phyloP scores from a whole-genome alignment of 352 stramenopile genomes.

The Pythium aristosporum region DNA sequence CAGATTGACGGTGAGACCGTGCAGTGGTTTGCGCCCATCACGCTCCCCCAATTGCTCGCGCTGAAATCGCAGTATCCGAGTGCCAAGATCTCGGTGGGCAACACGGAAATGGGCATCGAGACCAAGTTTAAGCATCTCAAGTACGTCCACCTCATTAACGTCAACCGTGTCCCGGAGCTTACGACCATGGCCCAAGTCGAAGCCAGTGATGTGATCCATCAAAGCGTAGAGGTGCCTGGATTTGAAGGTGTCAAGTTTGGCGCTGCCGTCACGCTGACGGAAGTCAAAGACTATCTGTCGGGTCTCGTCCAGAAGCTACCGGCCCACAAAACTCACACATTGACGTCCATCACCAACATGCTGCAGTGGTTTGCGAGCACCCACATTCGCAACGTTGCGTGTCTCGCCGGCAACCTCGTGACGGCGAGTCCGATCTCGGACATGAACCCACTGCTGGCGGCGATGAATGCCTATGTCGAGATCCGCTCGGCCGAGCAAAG shows the following conservation, averaged over 20 bases:
- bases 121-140: conserved; percentile 92
- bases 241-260: conserved; percentile 79
- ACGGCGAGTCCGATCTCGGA: conserved; percentile 97
- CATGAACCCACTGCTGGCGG: conserved; percentile 95
- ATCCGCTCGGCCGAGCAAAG: conserved; percentile 35
- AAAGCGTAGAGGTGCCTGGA: conserved; percentile 33
- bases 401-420: conserved; percentile 95
- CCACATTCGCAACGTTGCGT: conserved; percentile 97
- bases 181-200: conserved; percentile 42
- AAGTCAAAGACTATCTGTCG: conserved; percentile 66
- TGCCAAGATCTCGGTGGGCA: conserved; percentile 94
- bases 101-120: conserved; percentile 97
- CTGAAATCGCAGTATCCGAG: conserved; percentile 83
- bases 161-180: conserved; percentile 69
- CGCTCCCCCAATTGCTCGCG: conserved; percentile 84
- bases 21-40: conserved; percentile 93
- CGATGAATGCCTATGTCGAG: conserved; percentile 79
- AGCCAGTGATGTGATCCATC: conserved; percentile 47
- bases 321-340: conserved; percentile 44
- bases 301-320: conserved; percentile 36
- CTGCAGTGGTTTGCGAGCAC: conserved; percentile 97
- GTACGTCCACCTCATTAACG: conserved; percentile 69
- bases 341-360: conserved; percentile 82
- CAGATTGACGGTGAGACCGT: conserved; percentile 68
- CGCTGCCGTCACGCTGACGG: conserved; percentile 72